phyloP scores from a whole-genome alignment of 208 protist genomes.

The Trypanosoma melophagium region DNA sequence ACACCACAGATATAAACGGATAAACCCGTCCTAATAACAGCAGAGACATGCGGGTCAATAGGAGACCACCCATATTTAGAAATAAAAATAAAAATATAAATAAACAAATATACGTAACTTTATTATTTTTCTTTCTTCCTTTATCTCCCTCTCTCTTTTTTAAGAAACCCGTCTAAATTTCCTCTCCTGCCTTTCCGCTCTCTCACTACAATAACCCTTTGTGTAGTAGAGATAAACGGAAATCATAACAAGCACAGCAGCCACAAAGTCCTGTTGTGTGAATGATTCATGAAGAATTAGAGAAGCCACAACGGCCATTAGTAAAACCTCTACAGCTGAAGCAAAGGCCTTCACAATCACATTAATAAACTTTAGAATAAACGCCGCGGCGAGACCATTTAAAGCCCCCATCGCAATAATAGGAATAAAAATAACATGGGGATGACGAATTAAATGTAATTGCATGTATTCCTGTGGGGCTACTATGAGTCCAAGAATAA shows the following conservation, averaged over 20 bases:
- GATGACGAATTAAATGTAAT: conserved; percentile 10
- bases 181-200: not conserved
- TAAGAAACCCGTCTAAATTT: too few relatives aligned
- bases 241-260: conserved; percentile 45
- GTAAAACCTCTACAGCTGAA: conserved; percentile 54
- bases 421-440: conserved; percentile 30
- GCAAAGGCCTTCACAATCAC: conserved; percentile 78
- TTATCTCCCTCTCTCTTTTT: too few relatives aligned
- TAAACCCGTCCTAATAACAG: too few relatives aligned
- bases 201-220: conserved; percentile 15
- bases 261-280: conserved; percentile 42
- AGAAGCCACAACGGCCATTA: conserved; percentile 41
- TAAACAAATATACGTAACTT: too few relatives aligned
- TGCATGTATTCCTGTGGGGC: conserved; percentile 29
- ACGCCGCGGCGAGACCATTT: conserved; percentile 55
- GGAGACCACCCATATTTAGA: too few relatives aligned
- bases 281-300: conserved; percentile 47
- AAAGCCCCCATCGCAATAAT: conserved; percentile 50
- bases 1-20: too few relatives aligned
- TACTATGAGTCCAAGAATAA: conserved; percentile 41
- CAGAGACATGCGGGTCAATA: too few relatives aligned
- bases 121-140: too few relatives aligned
- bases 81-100: too few relatives aligned
- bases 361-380: conserved; percentile 83
- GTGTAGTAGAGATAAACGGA: conserved; percentile 62